These are phyloP conservation scores for Termitomyces sp. DNA, from an alignment of 768 basidiomycete genomes.

Conservation along the genomic window DNA sequence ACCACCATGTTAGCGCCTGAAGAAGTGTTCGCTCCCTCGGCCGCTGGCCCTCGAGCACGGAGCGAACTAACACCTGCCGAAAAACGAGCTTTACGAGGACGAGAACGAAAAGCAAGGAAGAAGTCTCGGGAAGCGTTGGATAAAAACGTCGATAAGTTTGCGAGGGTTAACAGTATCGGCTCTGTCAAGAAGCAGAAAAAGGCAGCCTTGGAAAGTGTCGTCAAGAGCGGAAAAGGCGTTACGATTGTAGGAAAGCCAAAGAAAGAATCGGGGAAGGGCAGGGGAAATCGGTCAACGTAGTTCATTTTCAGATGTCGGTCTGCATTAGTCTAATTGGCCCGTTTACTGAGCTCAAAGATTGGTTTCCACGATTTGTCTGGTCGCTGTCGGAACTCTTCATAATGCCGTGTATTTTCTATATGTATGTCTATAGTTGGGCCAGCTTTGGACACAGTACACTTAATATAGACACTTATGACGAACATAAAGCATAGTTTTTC, in stretches of 20 bases:
- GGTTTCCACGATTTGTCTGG: background rate
- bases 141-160: slow-evolving; percentile 58
- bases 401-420: no score
- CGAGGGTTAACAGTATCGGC: slow-evolving; percentile 45
- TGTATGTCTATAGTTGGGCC: no score
- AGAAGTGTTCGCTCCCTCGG: slow-evolving; percentile 71
- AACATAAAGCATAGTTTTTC: background rate
- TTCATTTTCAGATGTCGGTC: no score
- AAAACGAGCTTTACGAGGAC: slow-evolving; percentile 66
- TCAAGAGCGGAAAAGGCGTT: slow-evolving; percentile 81
- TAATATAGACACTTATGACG: background rate
- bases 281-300: slow-evolving; percentile 3
- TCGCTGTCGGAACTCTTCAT: no score
- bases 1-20: slow-evolving; percentile 89
- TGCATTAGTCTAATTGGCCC: no score
- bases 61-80: slow-evolving; percentile 81
- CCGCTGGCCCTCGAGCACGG: slow-evolving; percentile 52
- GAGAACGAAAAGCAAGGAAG: slow-evolving; percentile 65
- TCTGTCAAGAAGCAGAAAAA: slow-evolving; percentile 80
- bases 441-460: no score
- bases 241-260: slow-evolving; percentile 78
- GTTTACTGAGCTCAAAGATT: background rate
- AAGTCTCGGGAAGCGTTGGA: slow-evolving; percentile 62
- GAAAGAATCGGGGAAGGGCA: slow-evolving; percentile 27
- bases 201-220: slow-evolving; percentile 71